These are phyloP conservation scores for Glonium stellatum DNA, from an alignment of 495 filamentous ascomycete genomes.

Conservation along the genomic window DNA sequence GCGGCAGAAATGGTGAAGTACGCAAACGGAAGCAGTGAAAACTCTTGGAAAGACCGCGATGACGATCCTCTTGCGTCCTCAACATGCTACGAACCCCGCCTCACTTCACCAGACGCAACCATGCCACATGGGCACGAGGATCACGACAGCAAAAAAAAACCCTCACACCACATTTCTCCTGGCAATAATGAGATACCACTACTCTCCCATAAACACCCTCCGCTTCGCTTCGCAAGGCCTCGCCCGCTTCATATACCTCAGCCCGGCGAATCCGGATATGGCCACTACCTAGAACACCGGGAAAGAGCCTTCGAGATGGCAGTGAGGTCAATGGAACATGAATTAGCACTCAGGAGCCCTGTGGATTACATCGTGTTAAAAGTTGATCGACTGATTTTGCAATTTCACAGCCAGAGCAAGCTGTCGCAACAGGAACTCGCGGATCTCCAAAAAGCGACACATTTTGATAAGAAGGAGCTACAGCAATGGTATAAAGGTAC, in stretches of 20 bases:
- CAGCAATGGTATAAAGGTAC: constrained; percentile 99
- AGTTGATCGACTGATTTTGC: constrained; percentile 18
- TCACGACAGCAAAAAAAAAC: constrained; percentile 1
- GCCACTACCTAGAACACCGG: constrained; percentile 6
- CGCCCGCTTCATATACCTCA: constrained; percentile 15
- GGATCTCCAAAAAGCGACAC: constrained; percentile 90
- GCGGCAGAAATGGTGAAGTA: background rate
- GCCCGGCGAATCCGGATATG: constrained; percentile 15
- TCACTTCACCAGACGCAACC: background rate
- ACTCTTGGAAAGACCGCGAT: background rate
- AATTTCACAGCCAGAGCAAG: constrained; percentile 49
- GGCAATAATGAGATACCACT: constrained; percentile 5
- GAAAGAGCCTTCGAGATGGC: constrained; percentile 7
- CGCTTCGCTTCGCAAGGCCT: constrained; percentile 20
- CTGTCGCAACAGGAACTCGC: constrained; percentile 89
- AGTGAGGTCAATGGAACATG: constrained; percentile 6
- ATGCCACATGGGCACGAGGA: background rate
- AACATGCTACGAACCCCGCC: constrained; percentile 2
- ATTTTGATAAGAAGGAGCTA: constrained; percentile 99
- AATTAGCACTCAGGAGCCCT: background rate
- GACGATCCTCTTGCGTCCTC: background rate
- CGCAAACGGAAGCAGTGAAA: background rate
- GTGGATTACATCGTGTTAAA: constrained; percentile 6
- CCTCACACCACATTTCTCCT: constrained; percentile 10
- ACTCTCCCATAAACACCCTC: constrained; percentile 5